phyloP scores from a whole-genome alignment of 768 basidiomycete genomes.

The Lentinula sp. region DNA sequence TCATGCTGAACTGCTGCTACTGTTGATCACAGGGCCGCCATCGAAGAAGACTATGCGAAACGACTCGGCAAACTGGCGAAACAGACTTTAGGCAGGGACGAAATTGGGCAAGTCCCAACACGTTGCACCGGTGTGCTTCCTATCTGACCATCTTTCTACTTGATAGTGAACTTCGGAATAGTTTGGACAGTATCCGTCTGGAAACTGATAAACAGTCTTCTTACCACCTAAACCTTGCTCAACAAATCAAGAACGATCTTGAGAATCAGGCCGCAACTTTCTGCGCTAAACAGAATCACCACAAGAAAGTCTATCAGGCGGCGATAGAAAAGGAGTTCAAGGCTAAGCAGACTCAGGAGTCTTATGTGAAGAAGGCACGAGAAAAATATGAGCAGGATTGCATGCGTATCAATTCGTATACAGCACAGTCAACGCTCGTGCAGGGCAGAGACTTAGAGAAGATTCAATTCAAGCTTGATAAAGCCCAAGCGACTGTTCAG shows the following conservation, averaged over 20 bases:
- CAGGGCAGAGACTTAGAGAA: slow-evolving; percentile 95
- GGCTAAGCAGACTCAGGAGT: slow-evolving; percentile 80
- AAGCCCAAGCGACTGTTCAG: slow-evolving; percentile 86
- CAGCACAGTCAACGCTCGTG: slow-evolving; percentile 83
- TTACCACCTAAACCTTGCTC: slow-evolving; percentile 68
- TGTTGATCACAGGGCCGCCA: slow-evolving; percentile 53
- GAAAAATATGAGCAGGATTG: slow-evolving; percentile 95
- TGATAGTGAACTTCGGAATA: slow-evolving; percentile 71
- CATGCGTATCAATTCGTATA: slow-evolving; percentile 88
- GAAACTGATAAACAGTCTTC: slow-evolving; percentile 84
- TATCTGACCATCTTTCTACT: slow-evolving; percentile 14
- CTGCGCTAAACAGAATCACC: slow-evolving; percentile 56
- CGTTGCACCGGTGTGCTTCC: neutral
- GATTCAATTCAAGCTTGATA: slow-evolving; percentile 79
- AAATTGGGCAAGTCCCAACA: slow-evolving; percentile 72
- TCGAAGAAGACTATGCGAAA: slow-evolving; percentile 96
- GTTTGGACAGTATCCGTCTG: slow-evolving; percentile 69
- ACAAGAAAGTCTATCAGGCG: slow-evolving; percentile 68
- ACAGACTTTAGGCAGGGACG: slow-evolving; percentile 73
- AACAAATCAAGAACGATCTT: slow-evolving; percentile 69
- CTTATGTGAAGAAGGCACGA: slow-evolving; percentile 80
- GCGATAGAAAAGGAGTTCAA: slow-evolving; percentile 89
- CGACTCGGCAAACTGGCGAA: slow-evolving; percentile 76
- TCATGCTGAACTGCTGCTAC: neutral
- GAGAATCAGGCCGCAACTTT: slow-evolving; percentile 63